phyloP scores from a whole-genome alignment of 805 yeast genomes.

The Cyberlindnera mycetangii region DNA sequence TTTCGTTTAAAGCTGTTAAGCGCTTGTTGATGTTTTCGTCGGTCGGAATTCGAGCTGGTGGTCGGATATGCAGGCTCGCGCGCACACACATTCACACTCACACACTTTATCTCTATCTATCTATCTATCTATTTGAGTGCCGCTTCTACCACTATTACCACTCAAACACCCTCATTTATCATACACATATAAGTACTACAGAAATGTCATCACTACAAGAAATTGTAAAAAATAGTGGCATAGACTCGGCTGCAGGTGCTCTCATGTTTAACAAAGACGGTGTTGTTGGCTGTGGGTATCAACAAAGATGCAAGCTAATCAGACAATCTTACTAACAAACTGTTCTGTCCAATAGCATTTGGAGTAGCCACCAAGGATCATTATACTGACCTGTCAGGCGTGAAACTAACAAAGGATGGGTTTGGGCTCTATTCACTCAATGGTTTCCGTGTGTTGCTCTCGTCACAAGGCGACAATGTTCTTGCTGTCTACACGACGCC shows the following conservation, averaged over 20 bases:
- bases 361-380: conserved; percentile 15
- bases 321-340: neutral
- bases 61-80: neutral
- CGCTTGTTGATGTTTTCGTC: neutral
- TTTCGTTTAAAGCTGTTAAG: neutral
- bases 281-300: conserved; percentile 19
- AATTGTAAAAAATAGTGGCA: conserved; percentile 13
- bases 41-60: neutral
- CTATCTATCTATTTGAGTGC: no score
- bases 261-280: conserved; percentile 17
- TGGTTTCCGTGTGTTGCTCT: conserved; percentile 12
- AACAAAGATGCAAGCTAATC: neutral
- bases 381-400: conserved; percentile 11
- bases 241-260: conserved; percentile 16
- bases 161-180: no score
- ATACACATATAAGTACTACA: neutral
- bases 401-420: conserved; percentile 19
- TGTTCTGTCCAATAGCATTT: conserved; percentile 5
- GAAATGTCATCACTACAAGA: conserved; percentile 10
- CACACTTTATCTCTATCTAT: no score
- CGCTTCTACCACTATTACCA: no score
- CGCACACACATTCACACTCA: no score
- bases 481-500: conserved; percentile 16
- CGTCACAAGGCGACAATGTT: conserved; percentile 12
- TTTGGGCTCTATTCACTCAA: conserved; percentile 16